These are phyloP conservation scores for Sechiopsis laciniata DNA, from an alignment of 306 rosid genomes.

Conservation along the genomic window DNA sequence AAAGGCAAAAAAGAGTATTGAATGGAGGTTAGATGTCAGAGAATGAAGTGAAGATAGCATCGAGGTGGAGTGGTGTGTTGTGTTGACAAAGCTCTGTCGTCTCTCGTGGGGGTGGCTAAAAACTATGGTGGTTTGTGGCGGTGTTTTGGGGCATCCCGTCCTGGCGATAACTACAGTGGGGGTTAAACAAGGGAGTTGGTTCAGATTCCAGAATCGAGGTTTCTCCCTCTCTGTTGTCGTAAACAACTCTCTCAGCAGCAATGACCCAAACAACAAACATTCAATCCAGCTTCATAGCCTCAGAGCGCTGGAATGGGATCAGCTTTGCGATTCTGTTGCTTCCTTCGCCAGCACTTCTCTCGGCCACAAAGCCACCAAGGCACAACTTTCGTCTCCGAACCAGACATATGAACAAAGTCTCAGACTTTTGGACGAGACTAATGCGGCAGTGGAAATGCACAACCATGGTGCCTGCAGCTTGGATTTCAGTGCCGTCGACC, in stretches of 20 bases:
- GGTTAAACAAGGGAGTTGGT: constrained; percentile 13
- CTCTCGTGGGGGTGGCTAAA: background rate
- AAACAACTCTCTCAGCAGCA: constrained; percentile 15
- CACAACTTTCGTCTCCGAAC: constrained; percentile 56
- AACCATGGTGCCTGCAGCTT: constrained; percentile 68
- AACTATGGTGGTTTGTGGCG: constrained; percentile 33
- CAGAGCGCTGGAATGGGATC: constrained; percentile 85
- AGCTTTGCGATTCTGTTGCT: constrained; percentile 75
- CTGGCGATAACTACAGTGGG: constrained; percentile 29
- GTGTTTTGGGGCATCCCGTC: constrained; percentile 19
- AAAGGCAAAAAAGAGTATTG: too few species aligned
- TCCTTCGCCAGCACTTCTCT: constrained; percentile 74
- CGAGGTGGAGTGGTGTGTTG: background rate
- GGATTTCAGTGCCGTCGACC: constrained; percentile 59
- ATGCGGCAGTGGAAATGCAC: constrained; percentile 76
- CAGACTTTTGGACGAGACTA: constrained; percentile 70
- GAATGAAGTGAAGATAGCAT: background rate
- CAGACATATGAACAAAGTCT: constrained; percentile 65
- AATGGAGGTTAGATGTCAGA: background rate
- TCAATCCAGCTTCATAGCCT: constrained; percentile 59
- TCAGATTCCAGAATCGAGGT: constrained; percentile 24
- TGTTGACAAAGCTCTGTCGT: background rate
- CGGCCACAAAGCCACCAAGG: constrained; percentile 72
- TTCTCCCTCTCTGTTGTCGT: constrained; percentile 19
- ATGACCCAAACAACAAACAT: constrained; percentile 8